Evolutionary conservation across 805 yeast species (phyloP), one percentile per base, ranked within the genome.

Genomic region (Clavispora phyllophila): DNA sequence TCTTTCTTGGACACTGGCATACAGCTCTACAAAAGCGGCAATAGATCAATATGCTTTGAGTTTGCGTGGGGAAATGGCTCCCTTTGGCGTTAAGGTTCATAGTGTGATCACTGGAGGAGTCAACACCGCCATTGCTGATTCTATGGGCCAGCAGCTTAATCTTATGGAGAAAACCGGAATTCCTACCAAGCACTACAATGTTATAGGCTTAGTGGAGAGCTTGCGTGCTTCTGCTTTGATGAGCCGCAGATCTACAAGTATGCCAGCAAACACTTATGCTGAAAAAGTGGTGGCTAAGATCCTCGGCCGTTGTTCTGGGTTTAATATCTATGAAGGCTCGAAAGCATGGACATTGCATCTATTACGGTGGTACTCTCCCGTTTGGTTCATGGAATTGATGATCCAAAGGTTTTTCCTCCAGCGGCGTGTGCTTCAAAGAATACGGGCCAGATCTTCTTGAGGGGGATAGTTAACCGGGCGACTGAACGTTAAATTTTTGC

Each of bases 21-120:
- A 71, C 53, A 51, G 60, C 26, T 54, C 73, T 4, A 52, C 68
- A 17, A 72, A 72, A 48, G 64, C 70, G 1, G 72, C 75, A 5
- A 62, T 72, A 39, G 66, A 61, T 45, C 54, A 50, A 29, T 59
- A 68, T 37, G 72, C 74, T 2, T 44, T 53, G 34, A 53, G 45
- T 2, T 51, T 72, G 15, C 63, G 60, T 5, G 43, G 56, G 6
- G 76, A 72, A 44, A 50, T 70, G 57, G 48, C 51, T 32, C 64
- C 65, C 0, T 58, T 68, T 39, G 74, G 68, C 1, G 72, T 70
- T 27, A 55, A 57, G 40, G 72, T 68, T 3, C 61, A 68, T 37
- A 57, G 63, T 45, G 61, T 70, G 7, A 53, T 63, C 24, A 65
- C 73, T 3, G 76, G 76, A 3, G 66, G 64, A 10, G 72, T 71